Conservation (phyloP, 805 yeast genomes). For the Wickerhamomyces mucosus region DNA sequence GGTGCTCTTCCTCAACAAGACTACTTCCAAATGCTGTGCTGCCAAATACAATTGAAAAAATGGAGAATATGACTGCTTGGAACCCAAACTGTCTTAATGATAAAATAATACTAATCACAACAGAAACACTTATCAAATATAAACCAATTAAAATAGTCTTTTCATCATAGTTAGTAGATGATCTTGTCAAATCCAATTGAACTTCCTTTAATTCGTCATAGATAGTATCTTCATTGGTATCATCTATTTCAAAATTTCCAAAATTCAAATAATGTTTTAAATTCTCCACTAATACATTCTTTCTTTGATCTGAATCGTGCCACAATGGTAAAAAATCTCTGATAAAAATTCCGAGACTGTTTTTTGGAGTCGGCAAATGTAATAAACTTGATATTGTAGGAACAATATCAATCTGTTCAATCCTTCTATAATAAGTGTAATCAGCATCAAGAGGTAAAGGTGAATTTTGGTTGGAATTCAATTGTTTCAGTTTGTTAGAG, state of each 20-base stretch:
- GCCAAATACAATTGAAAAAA: conserved; percentile 31
- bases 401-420: conserved; percentile 80
- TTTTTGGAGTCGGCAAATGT: conserved; percentile 84
- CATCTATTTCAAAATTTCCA: too few relatives aligned
- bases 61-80: conserved; percentile 8
- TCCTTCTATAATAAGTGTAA: conserved; percentile 40
- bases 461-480: conserved; percentile 10
- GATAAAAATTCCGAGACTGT: conserved; percentile 72
- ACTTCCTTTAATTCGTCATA: conserved; percentile 19
- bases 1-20: conserved; percentile 92
- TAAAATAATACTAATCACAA: conserved; percentile 4
- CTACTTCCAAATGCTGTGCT: conserved; percentile 75
- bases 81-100: conserved; percentile 3
- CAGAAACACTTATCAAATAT: conserved; percentile 13
- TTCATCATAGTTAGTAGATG: conserved; percentile 70
- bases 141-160: conserved; percentile 30
- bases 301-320: conserved; percentile 24
- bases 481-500: conserved; percentile 45
- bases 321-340: conserved; percentile 47
- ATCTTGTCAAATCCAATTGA: conserved; percentile 41
- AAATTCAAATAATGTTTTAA: conserved; percentile 46
- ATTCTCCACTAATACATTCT: conserved; percentile 39
- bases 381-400: conserved; percentile 71
- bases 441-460: conserved; percentile 25
- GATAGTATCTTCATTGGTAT: conserved; percentile 9